phyloP scores from a whole-genome alignment of 208 protist genomes.

The Trypanosoma lewisi region DNA sequence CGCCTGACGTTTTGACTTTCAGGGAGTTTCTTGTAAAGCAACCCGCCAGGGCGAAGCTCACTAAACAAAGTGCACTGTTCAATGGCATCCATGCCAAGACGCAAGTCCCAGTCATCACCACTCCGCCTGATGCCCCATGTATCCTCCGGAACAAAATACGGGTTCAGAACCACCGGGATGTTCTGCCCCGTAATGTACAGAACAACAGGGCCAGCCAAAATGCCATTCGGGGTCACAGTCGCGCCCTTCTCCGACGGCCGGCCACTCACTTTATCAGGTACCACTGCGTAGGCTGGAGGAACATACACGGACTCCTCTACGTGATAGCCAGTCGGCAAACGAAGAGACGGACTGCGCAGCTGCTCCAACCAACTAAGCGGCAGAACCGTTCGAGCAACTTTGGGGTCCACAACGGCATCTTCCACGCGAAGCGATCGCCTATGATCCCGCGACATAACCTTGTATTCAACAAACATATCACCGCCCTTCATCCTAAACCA shows the following conservation, averaged over 20 bases:
- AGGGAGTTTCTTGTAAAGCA: constrained; percentile 71
- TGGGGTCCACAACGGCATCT: constrained; percentile 77
- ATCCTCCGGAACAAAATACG: constrained; percentile 70
- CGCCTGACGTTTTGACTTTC: constrained; percentile 32
- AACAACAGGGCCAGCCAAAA: constrained; percentile 77
- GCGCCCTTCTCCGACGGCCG: background rate
- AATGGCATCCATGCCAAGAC: constrained; percentile 84
- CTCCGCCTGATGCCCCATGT: constrained; percentile 36
- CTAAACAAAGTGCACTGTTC: constrained; percentile 83
- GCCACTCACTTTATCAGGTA: background rate
- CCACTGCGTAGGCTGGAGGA: constrained; percentile 27
- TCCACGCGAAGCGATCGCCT: constrained; percentile 67
- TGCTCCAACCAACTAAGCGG: constrained; percentile 79
- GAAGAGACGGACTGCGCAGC: constrained; percentile 64
- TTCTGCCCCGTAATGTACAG: constrained; percentile 82
- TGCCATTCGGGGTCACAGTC: constrained; percentile 34
- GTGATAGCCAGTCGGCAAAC: constrained; percentile 74
- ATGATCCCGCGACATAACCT: constrained; percentile 78
- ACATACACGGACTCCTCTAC: constrained; percentile 56
- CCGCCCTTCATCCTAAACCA: constrained; percentile 61
- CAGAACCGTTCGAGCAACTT: constrained; percentile 51
- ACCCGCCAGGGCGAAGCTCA: constrained; percentile 80
- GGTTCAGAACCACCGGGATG: constrained; percentile 69
- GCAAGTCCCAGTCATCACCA: constrained; percentile 59
- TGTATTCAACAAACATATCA: constrained; percentile 85